These are phyloP conservation scores for Gymnopus androsaceus DNA, from an alignment of 1,284 basidiomycete genomes.

Conservation along the genomic window DNA sequence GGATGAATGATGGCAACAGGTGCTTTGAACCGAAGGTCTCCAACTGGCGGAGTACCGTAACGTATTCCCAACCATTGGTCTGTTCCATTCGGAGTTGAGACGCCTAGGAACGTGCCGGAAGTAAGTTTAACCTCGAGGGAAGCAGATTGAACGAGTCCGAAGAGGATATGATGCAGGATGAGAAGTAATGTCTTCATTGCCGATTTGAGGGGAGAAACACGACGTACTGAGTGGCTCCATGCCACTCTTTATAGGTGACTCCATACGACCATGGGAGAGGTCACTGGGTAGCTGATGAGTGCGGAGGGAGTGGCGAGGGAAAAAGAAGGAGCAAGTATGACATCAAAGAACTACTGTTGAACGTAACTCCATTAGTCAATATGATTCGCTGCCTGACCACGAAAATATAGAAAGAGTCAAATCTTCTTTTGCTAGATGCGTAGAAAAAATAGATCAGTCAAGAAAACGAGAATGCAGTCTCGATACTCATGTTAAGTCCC, in stretches of 20 bases:
- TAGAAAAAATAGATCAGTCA: background rate
- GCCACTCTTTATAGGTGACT: too few species aligned
- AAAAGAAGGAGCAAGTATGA: too few species aligned
- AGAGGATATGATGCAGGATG: background rate
- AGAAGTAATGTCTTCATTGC: background rate
- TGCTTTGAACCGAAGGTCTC: slow-evolving; percentile 56
- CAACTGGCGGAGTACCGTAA: slow-evolving; percentile 62
- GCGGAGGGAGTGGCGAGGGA: too few species aligned
- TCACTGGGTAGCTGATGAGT: too few species aligned
- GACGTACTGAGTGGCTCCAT: too few species aligned
- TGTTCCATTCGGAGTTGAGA: slow-evolving; percentile 40
- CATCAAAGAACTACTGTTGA: too few species aligned
- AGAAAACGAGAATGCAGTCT: background rate
- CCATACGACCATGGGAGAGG: too few species aligned
- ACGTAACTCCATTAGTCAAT: background rate
- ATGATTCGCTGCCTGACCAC: too few species aligned
- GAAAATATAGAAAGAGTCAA: background rate
- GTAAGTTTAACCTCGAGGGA: slow-evolving; percentile 39
- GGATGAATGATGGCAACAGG: slow-evolving; percentile 51
- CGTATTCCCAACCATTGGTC: slow-evolving; percentile 68
- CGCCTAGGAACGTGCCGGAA: slow-evolving; percentile 50
- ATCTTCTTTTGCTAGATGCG: slow-evolving; percentile 13
- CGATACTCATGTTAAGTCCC: slow-evolving; percentile 50
- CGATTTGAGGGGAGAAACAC: too few species aligned
- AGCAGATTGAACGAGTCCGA: background rate